phyloP scores from a whole-genome alignment of 2,329 filamentous ascomycete species.

The Diplodia sapinea region DNA sequence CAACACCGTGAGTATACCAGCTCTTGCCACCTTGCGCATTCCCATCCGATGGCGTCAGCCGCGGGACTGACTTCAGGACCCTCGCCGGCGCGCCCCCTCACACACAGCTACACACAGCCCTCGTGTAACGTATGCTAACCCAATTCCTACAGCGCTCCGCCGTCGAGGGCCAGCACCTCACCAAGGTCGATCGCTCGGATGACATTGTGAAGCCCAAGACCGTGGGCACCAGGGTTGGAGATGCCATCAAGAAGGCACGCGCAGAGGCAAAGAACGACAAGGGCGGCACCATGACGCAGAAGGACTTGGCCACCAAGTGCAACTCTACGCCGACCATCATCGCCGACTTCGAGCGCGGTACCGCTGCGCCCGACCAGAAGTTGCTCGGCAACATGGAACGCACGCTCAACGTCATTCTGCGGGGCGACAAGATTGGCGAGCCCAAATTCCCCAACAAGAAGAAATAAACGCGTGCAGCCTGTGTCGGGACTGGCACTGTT shows the following conservation, averaged over 20 bases:
- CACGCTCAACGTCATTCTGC: conserved; percentile 84
- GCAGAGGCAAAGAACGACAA: conserved; percentile 81
- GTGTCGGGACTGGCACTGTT: neutral
- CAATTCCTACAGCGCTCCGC: conserved; percentile 46
- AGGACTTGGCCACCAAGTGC: conserved; percentile 82
- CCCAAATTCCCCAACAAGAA: conserved; percentile 81
- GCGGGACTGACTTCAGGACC: neutral
- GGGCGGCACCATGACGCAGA: conserved; percentile 80
- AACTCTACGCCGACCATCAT: conserved; percentile 83
- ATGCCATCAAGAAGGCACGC: conserved; percentile 80
- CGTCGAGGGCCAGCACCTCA: conserved; percentile 88
- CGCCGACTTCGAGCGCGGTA: conserved; percentile 83
- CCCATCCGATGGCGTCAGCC: conserved; percentile 13
- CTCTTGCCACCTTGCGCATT: conserved; percentile 21
- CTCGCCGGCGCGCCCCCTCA: neutral
- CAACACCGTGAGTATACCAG: conserved; percentile 72
- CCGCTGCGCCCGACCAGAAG: conserved; percentile 81
- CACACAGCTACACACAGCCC: neutral
- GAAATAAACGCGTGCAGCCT: conserved; percentile 36
- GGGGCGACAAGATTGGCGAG: conserved; percentile 82
- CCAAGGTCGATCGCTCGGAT: conserved; percentile 96
- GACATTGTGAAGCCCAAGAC: conserved; percentile 98
- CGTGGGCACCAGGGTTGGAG: conserved; percentile 74
- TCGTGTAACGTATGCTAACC: conserved; percentile 49
- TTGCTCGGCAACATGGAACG: conserved; percentile 78